These are phyloP conservation scores for Echria macrotheca DNA, from an alignment of 495 filamentous ascomycete species.

Conservation along the genomic window DNA sequence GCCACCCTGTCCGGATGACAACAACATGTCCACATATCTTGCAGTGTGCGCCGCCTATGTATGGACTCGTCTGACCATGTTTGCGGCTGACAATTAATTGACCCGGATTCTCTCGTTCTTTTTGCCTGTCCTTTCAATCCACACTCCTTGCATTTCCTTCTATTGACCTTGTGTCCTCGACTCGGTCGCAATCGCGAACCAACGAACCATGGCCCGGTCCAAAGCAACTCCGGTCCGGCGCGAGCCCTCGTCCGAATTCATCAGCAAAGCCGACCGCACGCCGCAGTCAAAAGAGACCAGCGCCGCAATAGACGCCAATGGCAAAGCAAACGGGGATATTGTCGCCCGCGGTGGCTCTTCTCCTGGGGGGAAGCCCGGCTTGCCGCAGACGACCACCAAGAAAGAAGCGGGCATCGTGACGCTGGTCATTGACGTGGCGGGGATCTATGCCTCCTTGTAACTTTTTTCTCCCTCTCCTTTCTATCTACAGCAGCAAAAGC, in stretches of 20 bases:
- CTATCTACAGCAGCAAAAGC: too few relatives aligned
- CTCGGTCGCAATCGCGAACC: not conserved
- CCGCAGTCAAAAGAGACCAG: slow-evolving; percentile 18
- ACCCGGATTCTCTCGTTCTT: too few relatives aligned
- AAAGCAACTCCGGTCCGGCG: slow-evolving; percentile 63
- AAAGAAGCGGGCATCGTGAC: slow-evolving; percentile 56
- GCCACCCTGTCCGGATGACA: slow-evolving; percentile 21
- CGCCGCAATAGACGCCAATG: slow-evolving; percentile 38
- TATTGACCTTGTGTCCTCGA: not conserved
- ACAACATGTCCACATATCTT: slow-evolving; percentile 1
- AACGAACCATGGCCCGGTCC: slow-evolving; percentile 58
- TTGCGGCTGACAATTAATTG: not conserved
- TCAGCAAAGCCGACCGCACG: slow-evolving; percentile 32
- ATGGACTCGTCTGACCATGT: not conserved
- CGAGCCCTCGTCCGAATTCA: slow-evolving; percentile 59
- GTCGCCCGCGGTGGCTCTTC: too few relatives aligned
- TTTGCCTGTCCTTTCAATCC: not conserved
- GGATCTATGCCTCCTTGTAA: slow-evolving; percentile 96
- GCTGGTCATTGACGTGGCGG: slow-evolving; percentile 78
- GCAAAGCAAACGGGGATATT: slow-evolving; percentile 13
- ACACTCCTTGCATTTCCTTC: not conserved
- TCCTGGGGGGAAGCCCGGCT: too few relatives aligned
- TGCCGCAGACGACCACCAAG: slow-evolving; percentile 26
- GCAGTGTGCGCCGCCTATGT: not conserved
- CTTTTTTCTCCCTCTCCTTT: slow-evolving; percentile 17